Evolutionary conservation across 2,329 filamentous ascomycete species (phyloP).

Genomic region (Talaromyces sp.): DNA sequence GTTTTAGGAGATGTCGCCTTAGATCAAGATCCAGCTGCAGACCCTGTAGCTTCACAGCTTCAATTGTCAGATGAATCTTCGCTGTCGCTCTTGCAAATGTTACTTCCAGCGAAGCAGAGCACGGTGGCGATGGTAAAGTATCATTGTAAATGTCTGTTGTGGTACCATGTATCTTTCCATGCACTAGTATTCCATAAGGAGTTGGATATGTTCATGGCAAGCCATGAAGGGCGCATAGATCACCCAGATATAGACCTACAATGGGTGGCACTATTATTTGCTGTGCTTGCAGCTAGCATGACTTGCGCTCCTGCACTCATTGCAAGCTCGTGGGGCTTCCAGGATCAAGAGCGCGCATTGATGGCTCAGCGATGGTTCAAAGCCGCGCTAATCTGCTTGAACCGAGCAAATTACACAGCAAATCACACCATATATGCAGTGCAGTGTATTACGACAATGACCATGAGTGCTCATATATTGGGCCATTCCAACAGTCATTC

Average conservation of each 20-base stretch:
- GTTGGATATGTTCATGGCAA: slow-evolving; percentile 27
- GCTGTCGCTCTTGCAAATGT: slow-evolving; percentile 31
- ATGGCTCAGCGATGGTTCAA: slow-evolving; percentile 48
- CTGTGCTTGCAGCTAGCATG: slow-evolving; percentile 44
- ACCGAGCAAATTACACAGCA: slow-evolving; percentile 47
- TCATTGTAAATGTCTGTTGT: slow-evolving; percentile 39
- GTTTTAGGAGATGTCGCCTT: slow-evolving; percentile 24
- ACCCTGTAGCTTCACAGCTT: not conserved
- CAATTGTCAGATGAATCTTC: slow-evolving; percentile 4
- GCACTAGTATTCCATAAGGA: slow-evolving; percentile 38
- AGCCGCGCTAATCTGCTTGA: slow-evolving; percentile 45
- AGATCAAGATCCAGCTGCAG: slow-evolving; percentile 5
- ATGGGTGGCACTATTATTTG: slow-evolving; percentile 47
- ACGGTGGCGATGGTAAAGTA: slow-evolving; percentile 32
- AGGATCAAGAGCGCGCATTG: slow-evolving; percentile 38
- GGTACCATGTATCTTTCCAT: slow-evolving; percentile 41
- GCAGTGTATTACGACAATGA: slow-evolving; percentile 48
- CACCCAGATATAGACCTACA: slow-evolving; percentile 39
- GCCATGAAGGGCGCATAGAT: slow-evolving; percentile 33
- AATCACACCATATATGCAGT: slow-evolving; percentile 44
- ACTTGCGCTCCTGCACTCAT: slow-evolving; percentile 38
- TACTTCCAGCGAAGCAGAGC: slow-evolving; percentile 29
- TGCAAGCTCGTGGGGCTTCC: slow-evolving; percentile 46
- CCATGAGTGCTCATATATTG: slow-evolving; percentile 50
- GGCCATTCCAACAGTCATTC: slow-evolving; percentile 49